These are phyloP conservation scores for Caryopteris hybrid DNA, from an alignment of 305 asterid species.

Conservation along the genomic window DNA sequence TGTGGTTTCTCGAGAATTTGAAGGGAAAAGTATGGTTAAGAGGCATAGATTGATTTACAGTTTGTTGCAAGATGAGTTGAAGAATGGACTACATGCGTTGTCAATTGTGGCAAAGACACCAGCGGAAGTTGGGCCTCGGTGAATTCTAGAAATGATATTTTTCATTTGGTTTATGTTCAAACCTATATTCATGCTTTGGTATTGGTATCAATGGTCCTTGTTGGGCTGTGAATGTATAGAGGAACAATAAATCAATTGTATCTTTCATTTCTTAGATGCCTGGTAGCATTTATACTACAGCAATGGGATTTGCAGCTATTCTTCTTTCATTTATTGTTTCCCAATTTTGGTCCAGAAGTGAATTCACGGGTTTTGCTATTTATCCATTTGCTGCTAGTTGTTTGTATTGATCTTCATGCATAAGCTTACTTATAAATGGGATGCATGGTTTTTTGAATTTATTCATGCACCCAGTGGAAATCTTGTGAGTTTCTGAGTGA, in stretches of 20 bases:
- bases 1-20: slow-evolving; percentile 63
- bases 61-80: slow-evolving; percentile 70
- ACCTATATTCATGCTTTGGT: slow-evolving; percentile 8
- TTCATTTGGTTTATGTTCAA: slow-evolving; percentile 4
- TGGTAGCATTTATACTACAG: slow-evolving; percentile 1
- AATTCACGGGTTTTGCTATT: slow-evolving; percentile 1
- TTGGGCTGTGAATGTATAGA: slow-evolving; percentile 2
- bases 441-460: not conserved
- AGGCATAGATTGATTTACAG: slow-evolving; percentile 63
- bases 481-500: not conserved
- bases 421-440: not conserved
- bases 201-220: not conserved
- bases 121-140: slow-evolving; percentile 41
- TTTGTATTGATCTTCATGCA: slow-evolving; percentile 9
- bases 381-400: not conserved
- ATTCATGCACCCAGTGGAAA: not conserved
- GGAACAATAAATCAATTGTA: not conserved
- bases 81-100: slow-evolving; percentile 67
- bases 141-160: slow-evolving; percentile 11
- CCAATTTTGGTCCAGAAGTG: not conserved
- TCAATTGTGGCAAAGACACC: slow-evolving; percentile 78
- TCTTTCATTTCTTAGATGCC: not conserved
- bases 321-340: not conserved
- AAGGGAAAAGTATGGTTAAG: slow-evolving; percentile 75
- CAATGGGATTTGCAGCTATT: not conserved